Percentiles rank a stretch among this genome's conserved stretches.
Evolutionary conservation across 345 rosid genomes (phyloP).

Genomic region (Mercurialis annua): DNA sequence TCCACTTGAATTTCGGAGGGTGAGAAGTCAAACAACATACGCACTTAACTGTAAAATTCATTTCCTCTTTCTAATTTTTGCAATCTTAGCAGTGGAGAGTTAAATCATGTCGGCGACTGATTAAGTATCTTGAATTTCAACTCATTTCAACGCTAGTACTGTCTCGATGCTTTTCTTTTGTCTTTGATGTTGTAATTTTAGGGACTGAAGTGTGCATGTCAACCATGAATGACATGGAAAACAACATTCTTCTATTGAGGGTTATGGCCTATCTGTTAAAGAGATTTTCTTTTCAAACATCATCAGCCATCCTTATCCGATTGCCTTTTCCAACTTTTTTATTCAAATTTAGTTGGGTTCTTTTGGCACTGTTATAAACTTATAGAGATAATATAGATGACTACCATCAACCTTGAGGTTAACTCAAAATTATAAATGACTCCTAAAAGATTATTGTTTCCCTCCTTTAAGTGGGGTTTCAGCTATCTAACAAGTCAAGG

Average conservation of each 20-base stretch:
- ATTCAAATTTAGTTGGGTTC: background rate
- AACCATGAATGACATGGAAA: background rate
- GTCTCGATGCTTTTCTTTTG: background rate
- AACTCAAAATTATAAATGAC: no score
- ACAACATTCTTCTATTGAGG: background rate
- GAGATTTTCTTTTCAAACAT: background rate
- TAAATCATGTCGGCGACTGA: background rate
- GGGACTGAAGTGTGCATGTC: background rate
- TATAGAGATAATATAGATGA: background rate
- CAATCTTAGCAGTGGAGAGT: background rate
- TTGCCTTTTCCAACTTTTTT: background rate
- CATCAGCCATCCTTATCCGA: background rate
- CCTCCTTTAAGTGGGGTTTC: no score
- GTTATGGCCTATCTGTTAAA: background rate
- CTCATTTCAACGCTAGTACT: no score
- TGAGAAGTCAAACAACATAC: no score
- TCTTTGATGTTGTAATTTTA: background rate
- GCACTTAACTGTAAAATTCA: no score
- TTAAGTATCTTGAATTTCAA: background rate
- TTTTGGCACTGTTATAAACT: no score
- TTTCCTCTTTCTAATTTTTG: background rate
- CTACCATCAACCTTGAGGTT: no score
- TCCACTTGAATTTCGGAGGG: background rate
- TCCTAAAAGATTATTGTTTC: no score
- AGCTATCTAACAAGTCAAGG: no score